Conservation (phyloP, 2,329 filamentous ascomycete species). For the Microdochium bolleyi region DNA sequence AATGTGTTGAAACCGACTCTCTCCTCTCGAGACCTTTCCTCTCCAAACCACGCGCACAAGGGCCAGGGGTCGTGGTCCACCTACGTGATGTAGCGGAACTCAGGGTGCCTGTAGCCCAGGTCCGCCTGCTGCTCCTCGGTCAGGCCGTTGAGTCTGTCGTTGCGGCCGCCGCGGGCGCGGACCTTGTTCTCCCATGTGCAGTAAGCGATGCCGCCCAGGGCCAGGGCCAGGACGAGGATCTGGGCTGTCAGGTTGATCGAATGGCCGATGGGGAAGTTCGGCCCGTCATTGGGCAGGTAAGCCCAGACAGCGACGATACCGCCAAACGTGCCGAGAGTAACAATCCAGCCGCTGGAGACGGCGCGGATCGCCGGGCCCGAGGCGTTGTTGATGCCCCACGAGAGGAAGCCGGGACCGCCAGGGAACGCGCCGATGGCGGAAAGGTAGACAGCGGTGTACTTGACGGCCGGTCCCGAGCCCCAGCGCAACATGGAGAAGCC, state of each 20-base stretch:
- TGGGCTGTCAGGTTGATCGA: slow-evolving; percentile 49
- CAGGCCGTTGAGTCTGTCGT: slow-evolving; percentile 39
- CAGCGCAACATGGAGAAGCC: slow-evolving; percentile 46
- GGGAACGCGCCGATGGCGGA: slow-evolving; percentile 49
- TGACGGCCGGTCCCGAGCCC: slow-evolving; percentile 19
- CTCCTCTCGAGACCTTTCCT: not conserved
- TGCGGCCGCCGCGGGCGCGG: slow-evolving; percentile 36
- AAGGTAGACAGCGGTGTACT: slow-evolving; percentile 45
- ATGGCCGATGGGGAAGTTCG: slow-evolving; percentile 39
- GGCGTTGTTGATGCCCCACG: slow-evolving; percentile 52
- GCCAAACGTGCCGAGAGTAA: slow-evolving; percentile 45
- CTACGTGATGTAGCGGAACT: slow-evolving; percentile 46
- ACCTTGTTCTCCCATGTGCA: slow-evolving; percentile 44
- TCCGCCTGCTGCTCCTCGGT: slow-evolving; percentile 34
- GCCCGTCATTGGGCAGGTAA: slow-evolving; percentile 36
- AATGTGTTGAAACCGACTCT: not conserved
- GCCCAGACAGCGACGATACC: slow-evolving; percentile 50
- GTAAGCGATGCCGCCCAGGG: slow-evolving; percentile 40
- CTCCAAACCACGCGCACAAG: not conserved
- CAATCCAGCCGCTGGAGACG: slow-evolving; percentile 46
- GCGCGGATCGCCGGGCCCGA: slow-evolving; percentile 48
- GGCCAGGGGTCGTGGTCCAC: not conserved
- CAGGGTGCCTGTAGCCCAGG: slow-evolving; percentile 45
- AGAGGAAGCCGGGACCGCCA: slow-evolving; percentile 48
- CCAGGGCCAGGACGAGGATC: slow-evolving; percentile 31